Evolutionary conservation across 225 moss, liverwort and hornwort species (phyloP).

Genomic region (Sphagnum tenellum): DNA sequence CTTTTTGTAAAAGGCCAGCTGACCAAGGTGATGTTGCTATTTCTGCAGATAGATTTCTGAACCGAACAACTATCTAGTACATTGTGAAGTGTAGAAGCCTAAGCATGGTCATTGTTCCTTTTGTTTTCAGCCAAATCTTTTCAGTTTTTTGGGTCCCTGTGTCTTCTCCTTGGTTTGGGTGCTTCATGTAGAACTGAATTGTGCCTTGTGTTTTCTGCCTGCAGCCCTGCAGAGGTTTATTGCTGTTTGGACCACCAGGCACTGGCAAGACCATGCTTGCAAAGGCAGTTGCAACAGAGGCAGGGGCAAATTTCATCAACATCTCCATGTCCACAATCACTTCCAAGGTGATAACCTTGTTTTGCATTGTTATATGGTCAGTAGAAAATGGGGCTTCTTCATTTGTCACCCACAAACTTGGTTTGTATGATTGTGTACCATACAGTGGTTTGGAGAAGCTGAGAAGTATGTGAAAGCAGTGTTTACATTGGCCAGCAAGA

Average conservation of each 20-base stretch:
- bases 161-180: too few species aligned
- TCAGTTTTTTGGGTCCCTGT: too few species aligned
- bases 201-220: background rate
- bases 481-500: constrained; percentile 91
- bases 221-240: constrained; percentile 93
- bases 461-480: constrained; percentile 97
- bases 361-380: too few species aligned
- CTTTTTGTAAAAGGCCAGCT: constrained; percentile 94
- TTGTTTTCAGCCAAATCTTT: too few species aligned
- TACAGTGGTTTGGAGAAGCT: constrained; percentile 97
- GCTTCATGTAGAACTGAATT: too few species aligned
- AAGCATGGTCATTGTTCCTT: too few species aligned
- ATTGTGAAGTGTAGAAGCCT: too few species aligned
- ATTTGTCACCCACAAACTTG: background rate
- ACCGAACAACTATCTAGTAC: too few species aligned
- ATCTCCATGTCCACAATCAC: constrained; percentile 95
- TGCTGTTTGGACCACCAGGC: constrained; percentile 91
- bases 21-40: constrained; percentile 46
- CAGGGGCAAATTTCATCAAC: constrained; percentile 93
- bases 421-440: background rate
- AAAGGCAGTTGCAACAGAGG: constrained; percentile 92
- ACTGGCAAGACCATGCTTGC: constrained; percentile 97
- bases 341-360: constrained; percentile 48
- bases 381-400: background rate
- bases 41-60: too few species aligned